Evolutionary conservation across 1,284 basidiomycete genomes (phyloP), one percentile per base, ranked within the genome.

Genomic region (Taiwanofungus camphoratus): DNA sequence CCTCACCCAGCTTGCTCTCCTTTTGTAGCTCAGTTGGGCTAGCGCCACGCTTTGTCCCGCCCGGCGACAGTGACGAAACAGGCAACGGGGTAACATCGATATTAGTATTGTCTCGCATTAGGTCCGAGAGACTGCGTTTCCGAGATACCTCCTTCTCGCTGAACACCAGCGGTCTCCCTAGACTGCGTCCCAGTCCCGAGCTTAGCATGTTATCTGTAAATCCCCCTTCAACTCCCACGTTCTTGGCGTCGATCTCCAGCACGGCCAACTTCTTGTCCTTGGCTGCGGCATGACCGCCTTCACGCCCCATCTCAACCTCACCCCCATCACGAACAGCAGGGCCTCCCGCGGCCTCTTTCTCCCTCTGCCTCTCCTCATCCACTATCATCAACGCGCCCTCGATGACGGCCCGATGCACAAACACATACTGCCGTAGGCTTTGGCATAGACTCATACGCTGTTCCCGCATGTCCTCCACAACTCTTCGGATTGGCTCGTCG

Each of bases 371-470:
- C 64, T 87, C 82, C 58, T 89, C 82, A 55, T 92, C 90, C 35
- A 87, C 69, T 39, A 92, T 73, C 68, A 77, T 72, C 58, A 94
- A 65, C 35, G 85, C 80, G 22, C 88, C 85, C 58, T 90, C 84
- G 42, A 93, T 79, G 49, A 94, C 77, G 13, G 85, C 89, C 24
- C 83, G 81, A 58, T 94, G 88, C 21, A 92, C 87, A 60, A 93
- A 94, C 18, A 93, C 80, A 57, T 92, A 94, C 66, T 94, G 91
- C 47, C 91, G 70, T 56, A 93, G 64, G 58, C 83, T 91, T 69
- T 92, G 91, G 55, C 90, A 92, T 45, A 94, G 64, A 55, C 87
- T 91, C 91, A 94, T 94, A 39, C 91, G 70, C 65, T 94, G 91
- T 58, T 92, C 82, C 37, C 91, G 76, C 86, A 94, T 92, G 56